phyloP scores from a whole-genome alignment of 2,329 filamentous ascomycete species.

The Scedosporium dehoogii region DNA sequence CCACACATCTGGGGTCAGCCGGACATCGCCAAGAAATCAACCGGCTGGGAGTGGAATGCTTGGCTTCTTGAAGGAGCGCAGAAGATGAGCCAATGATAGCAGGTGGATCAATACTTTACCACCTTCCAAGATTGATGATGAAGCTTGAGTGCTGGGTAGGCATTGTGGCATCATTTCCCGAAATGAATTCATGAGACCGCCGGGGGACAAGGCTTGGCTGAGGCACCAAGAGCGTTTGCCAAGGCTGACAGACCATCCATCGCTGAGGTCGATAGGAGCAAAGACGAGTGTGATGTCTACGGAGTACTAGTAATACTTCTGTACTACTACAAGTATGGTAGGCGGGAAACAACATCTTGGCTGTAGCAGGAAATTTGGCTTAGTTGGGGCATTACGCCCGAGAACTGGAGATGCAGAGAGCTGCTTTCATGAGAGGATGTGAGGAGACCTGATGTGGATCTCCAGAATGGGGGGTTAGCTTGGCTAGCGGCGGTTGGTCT shows the following conservation, averaged over 20 bases:
- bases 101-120: background rate
- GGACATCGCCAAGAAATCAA: too few species aligned
- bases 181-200: background rate
- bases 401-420: background rate
- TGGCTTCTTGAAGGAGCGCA: too few species aligned
- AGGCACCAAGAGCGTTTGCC: background rate
- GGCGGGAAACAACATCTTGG: too few species aligned
- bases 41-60: too few species aligned
- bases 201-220: background rate
- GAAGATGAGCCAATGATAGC: too few species aligned
- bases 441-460: background rate
- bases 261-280: background rate
- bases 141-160: too few species aligned
- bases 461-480: background rate
- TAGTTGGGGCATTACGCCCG: background rate
- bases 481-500: background rate
- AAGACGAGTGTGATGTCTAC: background rate
- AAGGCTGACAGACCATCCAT: background rate
- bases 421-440: background rate
- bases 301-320: too few species aligned
- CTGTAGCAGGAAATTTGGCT: background rate
- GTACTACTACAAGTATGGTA: too few species aligned
- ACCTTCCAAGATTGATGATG: background rate
- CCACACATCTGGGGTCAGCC: too few species aligned
- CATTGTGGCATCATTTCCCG: too few species aligned